Evolutionary conservation across 2,329 filamentous ascomycete species (phyloP).

Genomic region (Cladophialophora exuberans): DNA sequence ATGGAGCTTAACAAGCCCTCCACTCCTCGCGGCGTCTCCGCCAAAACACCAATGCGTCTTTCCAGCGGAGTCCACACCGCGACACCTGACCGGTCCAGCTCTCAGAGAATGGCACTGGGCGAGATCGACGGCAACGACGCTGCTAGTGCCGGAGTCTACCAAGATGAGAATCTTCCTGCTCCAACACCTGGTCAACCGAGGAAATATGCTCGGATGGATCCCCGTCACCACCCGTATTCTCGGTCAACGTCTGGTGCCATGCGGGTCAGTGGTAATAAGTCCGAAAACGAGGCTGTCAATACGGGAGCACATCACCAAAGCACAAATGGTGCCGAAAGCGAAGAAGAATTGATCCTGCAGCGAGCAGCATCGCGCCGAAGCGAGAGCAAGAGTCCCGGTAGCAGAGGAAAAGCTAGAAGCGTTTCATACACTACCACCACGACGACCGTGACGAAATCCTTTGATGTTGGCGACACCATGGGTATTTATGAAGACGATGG

Average conservation of each 20-base stretch:
- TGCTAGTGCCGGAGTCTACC: constrained; percentile 55
- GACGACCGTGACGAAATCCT: constrained; percentile 32
- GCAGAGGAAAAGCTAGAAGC: constrained; percentile 36
- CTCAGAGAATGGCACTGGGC: constrained; percentile 77
- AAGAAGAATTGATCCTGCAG: constrained; percentile 81
- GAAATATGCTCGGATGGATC: constrained; percentile 79
- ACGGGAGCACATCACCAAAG: constrained; percentile 61
- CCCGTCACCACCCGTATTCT: constrained; percentile 72
- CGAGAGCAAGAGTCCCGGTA: constrained; percentile 28
- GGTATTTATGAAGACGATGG: constrained; percentile 35
- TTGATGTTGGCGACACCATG: constrained; percentile 30
- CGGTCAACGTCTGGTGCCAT: constrained; percentile 57
- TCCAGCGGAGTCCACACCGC: constrained; percentile 71
- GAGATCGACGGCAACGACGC: constrained; percentile 84
- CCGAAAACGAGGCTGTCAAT: constrained; percentile 63
- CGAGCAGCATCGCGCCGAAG: constrained; percentile 65
- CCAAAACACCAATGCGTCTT: constrained; percentile 60
- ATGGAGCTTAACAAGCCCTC: constrained; percentile 67
- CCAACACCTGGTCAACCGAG: constrained; percentile 94
- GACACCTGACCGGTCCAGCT: constrained; percentile 67
- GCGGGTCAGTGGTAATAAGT: constrained; percentile 21
- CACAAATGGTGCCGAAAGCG: constrained; percentile 66
- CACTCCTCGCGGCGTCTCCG: constrained; percentile 55
- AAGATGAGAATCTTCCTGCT: constrained; percentile 90
- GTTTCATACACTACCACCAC: constrained; percentile 35